These are phyloP conservation scores for Diplodia corticola DNA, from an alignment of 2,329 filamentous ascomycete species.

Conservation along the genomic window DNA sequence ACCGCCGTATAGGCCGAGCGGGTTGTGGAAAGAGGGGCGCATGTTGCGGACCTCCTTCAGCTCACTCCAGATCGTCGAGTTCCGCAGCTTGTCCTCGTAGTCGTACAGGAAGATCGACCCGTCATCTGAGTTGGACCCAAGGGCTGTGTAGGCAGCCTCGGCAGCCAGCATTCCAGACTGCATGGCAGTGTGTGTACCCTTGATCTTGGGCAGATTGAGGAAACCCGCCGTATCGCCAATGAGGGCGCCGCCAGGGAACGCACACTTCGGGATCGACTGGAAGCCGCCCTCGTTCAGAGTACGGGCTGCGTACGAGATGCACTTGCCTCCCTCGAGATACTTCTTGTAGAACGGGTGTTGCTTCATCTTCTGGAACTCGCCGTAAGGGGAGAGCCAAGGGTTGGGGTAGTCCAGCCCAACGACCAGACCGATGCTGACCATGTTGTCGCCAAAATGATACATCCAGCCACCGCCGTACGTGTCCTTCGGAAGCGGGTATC, in stretches of 20 bases:
- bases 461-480: constrained; percentile 97
- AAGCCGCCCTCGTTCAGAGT: constrained; percentile 93
- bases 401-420: constrained; percentile 94
- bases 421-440: constrained; percentile 88
- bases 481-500: constrained; percentile 82
- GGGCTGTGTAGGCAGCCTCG: constrained; percentile 80
- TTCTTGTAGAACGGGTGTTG: constrained; percentile 87
- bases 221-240: constrained; percentile 97
- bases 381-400: constrained; percentile 92
- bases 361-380: constrained; percentile 98
- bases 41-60: constrained; percentile 95
- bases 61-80: constrained; percentile 90
- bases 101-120: constrained; percentile 88
- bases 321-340: constrained; percentile 93
- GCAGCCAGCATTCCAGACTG: constrained; percentile 95
- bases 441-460: constrained; percentile 98
- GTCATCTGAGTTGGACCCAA: constrained; percentile 47
- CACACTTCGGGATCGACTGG: constrained; percentile 95
- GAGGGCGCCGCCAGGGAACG: constrained; percentile 91
- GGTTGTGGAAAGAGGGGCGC: constrained; percentile 88
- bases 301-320: constrained; percentile 92
- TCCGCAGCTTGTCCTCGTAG: constrained; percentile 86
- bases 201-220: constrained; percentile 97
- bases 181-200: constrained; percentile 98
- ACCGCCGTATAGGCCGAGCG: constrained; percentile 85